Percentiles rank a stretch among this genome's conserved stretches.
These are phyloP conservation scores for Chenopodium formosanum DNA, from an alignment of 148 eudicot species.

Conservation along the genomic window DNA sequence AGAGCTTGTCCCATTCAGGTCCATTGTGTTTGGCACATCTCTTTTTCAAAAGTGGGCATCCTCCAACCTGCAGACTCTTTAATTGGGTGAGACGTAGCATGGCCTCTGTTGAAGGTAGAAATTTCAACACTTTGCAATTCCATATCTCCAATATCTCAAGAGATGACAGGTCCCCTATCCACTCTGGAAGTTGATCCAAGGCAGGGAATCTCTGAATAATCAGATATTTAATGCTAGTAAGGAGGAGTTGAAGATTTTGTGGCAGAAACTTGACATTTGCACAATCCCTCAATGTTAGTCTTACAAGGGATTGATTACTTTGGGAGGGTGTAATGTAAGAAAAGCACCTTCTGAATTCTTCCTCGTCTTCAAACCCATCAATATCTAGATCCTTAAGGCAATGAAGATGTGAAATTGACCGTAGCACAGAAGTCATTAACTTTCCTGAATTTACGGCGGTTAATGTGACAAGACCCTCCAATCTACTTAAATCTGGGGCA, in stretches of 20 bases:
- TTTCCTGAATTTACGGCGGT: background rate
- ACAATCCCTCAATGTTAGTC: background rate
- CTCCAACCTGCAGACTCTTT: background rate
- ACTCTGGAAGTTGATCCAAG: constrained; percentile 12
- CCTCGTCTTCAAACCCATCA: background rate
- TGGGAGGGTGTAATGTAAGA: background rate
- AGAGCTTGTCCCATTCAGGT: background rate
- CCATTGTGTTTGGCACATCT: constrained; percentile 5
- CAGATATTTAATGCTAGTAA: background rate
- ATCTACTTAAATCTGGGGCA: background rate
- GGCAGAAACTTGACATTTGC: constrained; percentile 12
- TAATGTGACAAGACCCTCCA: background rate
- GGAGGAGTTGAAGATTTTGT: background rate
- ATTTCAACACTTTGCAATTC: constrained; percentile 8
- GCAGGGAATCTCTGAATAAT: background rate
- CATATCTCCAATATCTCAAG: background rate
- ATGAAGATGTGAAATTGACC: constrained; percentile 13
- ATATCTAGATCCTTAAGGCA: background rate
- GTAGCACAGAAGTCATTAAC: background rate
- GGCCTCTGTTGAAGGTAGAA: constrained; percentile 9
- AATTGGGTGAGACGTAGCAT: background rate
- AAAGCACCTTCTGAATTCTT: background rate
- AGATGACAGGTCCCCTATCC: constrained; percentile 13
- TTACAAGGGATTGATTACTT: background rate
- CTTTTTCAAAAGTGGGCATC: constrained; percentile 1